Evolutionary conservation across 2,329 filamentous ascomycete species (phyloP).

Genomic region (Fusarium sacchari): DNA sequence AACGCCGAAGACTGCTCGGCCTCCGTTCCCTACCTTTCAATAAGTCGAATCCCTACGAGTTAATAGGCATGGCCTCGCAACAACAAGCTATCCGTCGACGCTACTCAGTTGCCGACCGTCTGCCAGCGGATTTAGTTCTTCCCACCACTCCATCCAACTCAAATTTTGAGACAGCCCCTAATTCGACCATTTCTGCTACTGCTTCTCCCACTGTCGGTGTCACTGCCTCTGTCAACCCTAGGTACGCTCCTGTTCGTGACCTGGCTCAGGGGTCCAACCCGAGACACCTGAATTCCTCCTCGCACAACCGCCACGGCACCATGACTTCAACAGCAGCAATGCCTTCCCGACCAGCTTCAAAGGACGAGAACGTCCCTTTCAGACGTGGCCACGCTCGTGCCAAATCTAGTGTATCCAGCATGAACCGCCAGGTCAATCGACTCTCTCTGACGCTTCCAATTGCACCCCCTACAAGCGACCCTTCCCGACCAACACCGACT

Average conservation of each 20-base stretch:
- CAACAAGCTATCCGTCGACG: conserved; percentile 54
- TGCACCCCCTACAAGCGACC: conserved; percentile 61
- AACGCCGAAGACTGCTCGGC: conserved; percentile 48
- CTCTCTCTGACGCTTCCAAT: conserved; percentile 72
- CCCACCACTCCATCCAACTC: conserved; percentile 37
- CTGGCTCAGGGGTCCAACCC: conserved; percentile 20
- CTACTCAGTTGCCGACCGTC: conserved; percentile 52
- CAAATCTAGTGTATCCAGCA: conserved; percentile 59
- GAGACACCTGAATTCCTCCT: conserved; percentile 17
- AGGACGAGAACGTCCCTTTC: conserved; percentile 53
- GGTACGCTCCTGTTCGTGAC: conserved; percentile 25
- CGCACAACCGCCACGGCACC: conserved; percentile 30
- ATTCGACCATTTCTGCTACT: conserved; percentile 11
- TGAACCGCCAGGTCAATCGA: conserved; percentile 62
- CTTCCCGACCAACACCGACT: conserved; percentile 62
- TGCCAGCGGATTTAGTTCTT: conserved; percentile 43
- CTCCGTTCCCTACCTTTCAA: conserved; percentile 44
- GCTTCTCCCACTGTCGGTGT: conserved; percentile 12
- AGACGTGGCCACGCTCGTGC: conserved; percentile 59
- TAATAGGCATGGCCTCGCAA: conserved; percentile 47
- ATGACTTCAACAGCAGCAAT: conserved; percentile 41
- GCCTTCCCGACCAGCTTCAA: conserved; percentile 51
- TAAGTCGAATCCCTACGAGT: conserved; percentile 41
- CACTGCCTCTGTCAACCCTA: conserved; percentile 16
- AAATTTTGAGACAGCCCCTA: conserved; percentile 26